phyloP scores from a whole-genome alignment of 345 rosid genomes.

The Euphorbia peplus region DNA sequence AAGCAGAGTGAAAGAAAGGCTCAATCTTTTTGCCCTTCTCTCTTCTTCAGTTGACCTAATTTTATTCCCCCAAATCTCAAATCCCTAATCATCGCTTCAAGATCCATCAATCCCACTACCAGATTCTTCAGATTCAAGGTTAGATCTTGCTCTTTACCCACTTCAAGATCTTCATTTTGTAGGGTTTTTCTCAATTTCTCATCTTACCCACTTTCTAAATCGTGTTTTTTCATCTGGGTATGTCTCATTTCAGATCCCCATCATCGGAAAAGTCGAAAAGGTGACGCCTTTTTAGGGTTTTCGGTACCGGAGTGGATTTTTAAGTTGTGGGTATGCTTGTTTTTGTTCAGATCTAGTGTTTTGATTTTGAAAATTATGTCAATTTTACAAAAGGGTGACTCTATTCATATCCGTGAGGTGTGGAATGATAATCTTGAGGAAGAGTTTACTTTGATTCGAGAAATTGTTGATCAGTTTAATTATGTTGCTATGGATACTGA shows the following conservation, averaged over 20 bases:
- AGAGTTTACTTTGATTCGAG: conserved; percentile 75
- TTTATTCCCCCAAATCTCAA: conserved; percentile 6
- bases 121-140: conserved; percentile 35
- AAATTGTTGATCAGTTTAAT: conserved; percentile 56
- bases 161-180: neutral
- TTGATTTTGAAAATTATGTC: conserved; percentile 48
- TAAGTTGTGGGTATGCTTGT: conserved; percentile 37
- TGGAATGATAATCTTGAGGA: conserved; percentile 78
- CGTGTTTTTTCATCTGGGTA: neutral
- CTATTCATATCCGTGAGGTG: conserved; percentile 76
- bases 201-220: neutral
- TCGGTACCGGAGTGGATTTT: neutral
- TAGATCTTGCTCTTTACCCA: conserved; percentile 25
- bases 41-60: conserved; percentile 27
- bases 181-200: neutral
- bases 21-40: neutral
- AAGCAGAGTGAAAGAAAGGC: conserved; percentile 7
- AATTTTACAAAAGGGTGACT: conserved; percentile 50
- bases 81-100: conserved; percentile 9
- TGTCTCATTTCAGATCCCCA: conserved; percentile 24
- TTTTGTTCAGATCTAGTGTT: conserved; percentile 47
- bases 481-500: conserved; percentile 88
- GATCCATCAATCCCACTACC: conserved; percentile 29
- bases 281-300: neutral
- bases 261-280: neutral